Conservation (phyloP, 2,329 filamentous ascomycete species). For the Fusarium hainanense region DNA sequence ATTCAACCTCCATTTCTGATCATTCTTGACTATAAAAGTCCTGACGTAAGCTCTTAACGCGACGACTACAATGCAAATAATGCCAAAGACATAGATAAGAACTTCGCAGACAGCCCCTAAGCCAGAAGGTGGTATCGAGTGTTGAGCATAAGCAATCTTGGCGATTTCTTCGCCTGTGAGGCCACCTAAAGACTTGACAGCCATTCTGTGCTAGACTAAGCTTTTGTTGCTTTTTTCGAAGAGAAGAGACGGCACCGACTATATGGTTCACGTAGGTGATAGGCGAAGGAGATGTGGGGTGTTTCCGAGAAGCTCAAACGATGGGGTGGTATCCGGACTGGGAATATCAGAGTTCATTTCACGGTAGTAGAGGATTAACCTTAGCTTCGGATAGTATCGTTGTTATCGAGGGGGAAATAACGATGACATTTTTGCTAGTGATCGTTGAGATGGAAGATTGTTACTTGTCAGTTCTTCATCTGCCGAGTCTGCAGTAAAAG, state of each 20-base stretch:
- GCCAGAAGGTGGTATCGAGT: neutral
- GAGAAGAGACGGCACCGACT: neutral
- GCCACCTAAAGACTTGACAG: neutral
- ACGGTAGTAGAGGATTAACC: too few relatives aligned
- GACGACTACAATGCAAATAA: neutral
- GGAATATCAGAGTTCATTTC: too few relatives aligned
- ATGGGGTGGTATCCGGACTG: neutral
- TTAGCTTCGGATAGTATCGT: too few relatives aligned
- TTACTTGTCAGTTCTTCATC: too few relatives aligned
- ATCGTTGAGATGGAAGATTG: too few relatives aligned
- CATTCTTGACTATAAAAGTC: neutral
- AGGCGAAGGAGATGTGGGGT: neutral
- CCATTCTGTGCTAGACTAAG: neutral
- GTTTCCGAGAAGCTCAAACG: neutral
- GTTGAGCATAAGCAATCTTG: neutral
- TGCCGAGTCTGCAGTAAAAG: too few relatives aligned
- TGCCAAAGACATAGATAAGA: neutral
- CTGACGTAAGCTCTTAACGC: conserved; percentile 3
- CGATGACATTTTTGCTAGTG: too few relatives aligned
- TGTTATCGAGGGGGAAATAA: too few relatives aligned
- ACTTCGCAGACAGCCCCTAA: neutral
- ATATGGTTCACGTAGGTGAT: neutral
- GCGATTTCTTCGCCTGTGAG: neutral
- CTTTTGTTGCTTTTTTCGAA: too few relatives aligned
- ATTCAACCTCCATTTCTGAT: conserved; percentile 22